Percentiles rank a stretch among this genome's conserved stretches.
phyloP scores from a whole-genome alignment of 2,329 filamentous ascomycete species.

The Scedosporium minutisporum region DNA sequence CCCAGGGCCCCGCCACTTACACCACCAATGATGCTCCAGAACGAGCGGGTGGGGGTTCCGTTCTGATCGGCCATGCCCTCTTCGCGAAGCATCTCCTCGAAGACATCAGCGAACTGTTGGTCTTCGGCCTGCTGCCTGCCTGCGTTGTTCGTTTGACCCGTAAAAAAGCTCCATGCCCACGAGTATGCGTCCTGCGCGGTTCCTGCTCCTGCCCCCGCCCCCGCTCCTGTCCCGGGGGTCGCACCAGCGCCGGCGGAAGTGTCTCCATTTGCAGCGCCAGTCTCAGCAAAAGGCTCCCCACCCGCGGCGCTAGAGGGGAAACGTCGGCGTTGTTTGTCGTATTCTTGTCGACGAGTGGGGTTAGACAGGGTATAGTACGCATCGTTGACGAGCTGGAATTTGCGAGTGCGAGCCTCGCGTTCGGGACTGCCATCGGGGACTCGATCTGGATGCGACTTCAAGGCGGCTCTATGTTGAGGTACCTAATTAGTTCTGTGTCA shows the following conservation, averaged over 20 bases:
- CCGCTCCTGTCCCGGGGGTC: constrained; percentile 27
- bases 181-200: constrained; percentile 48
- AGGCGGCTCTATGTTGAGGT: constrained; percentile 53
- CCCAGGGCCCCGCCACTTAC: constrained; percentile 82
- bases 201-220: constrained; percentile 26
- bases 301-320: constrained; percentile 29
- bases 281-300: constrained; percentile 33
- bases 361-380: constrained; percentile 91
- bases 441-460: constrained; percentile 90
- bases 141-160: constrained; percentile 26
- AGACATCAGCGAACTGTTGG: constrained; percentile 78
- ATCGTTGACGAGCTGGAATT: constrained; percentile 87
- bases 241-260: constrained; percentile 18
- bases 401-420: constrained; percentile 68
- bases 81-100: constrained; percentile 85
- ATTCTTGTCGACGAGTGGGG: constrained; percentile 64
- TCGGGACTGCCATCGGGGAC: constrained; percentile 78
- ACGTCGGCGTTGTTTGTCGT: constrained; percentile 56
- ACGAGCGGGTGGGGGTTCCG: constrained; percentile 47
- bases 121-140: constrained; percentile 50
- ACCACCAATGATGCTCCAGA: constrained; percentile 82
- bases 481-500: neutral
- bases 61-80: constrained; percentile 70
- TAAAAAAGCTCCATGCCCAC: constrained; percentile 65
- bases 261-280: constrained; percentile 15